Evolutionary conservation across 1,284 basidiomycete species (phyloP).

Genomic region (Sanghuangporus weigelae): DNA sequence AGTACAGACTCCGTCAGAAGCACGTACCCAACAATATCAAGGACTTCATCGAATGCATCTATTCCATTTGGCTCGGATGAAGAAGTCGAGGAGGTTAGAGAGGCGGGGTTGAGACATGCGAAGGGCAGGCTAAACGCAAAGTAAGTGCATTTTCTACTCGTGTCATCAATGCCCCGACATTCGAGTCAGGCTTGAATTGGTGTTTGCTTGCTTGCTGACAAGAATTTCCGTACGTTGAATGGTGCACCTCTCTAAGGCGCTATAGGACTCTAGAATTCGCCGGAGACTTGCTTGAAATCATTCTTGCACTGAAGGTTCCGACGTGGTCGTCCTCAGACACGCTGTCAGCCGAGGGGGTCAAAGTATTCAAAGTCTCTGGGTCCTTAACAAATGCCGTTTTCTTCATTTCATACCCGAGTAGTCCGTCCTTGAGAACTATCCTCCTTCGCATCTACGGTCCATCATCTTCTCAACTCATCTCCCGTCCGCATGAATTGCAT

Average conservation of each 20-base stretch:
- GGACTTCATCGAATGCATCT: slow-evolving; percentile 36
- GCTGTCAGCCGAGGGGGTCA: slow-evolving; percentile 47
- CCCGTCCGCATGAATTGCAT: slow-evolving; percentile 77
- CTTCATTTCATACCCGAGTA: slow-evolving; percentile 70
- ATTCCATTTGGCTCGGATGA: slow-evolving; percentile 36
- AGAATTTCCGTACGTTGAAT: too few species aligned
- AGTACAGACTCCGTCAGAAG: slow-evolving; percentile 6
- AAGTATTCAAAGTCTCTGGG: slow-evolving; percentile 80
- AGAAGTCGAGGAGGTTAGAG: slow-evolving; percentile 40
- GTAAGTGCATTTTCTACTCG: slow-evolving; percentile 21
- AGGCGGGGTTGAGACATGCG: slow-evolving; percentile 64
- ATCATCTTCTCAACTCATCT: slow-evolving; percentile 81
- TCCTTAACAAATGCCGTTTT: slow-evolving; percentile 93
- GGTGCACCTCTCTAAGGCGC: slow-evolving; percentile 40
- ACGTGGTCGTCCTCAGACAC: slow-evolving; percentile 41
- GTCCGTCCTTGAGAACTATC: slow-evolving; percentile 56
- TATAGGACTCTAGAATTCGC: slow-evolving; percentile 61
- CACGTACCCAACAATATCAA: background rate
- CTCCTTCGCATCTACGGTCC: slow-evolving; percentile 88
- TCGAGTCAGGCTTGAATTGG: slow-evolving; percentile 4
- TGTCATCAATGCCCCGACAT: slow-evolving; percentile 11
- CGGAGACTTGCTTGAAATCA: slow-evolving; percentile 49
- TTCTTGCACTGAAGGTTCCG: slow-evolving; percentile 49
- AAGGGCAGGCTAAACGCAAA: slow-evolving; percentile 32
- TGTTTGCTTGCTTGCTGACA: background rate